A percentile compares a stretch with the other conserved stretches of the same genome.
Conservation (phyloP, 768 basidiomycete genomes). For the Nidularia sp. region DNA sequence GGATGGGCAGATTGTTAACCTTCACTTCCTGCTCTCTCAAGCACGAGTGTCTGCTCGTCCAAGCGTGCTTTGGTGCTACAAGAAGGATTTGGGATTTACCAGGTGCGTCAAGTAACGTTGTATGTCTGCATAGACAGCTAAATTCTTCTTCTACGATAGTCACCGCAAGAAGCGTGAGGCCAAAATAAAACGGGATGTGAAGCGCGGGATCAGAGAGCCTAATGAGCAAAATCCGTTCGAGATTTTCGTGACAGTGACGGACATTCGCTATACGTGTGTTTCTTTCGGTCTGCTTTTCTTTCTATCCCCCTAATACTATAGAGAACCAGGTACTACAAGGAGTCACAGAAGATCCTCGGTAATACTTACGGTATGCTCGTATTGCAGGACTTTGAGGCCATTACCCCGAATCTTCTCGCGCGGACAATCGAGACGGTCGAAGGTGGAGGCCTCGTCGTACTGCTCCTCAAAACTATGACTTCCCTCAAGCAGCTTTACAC, state of each 20-base stretch:
- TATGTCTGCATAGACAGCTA: not conserved
- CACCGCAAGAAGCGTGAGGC: conserved; percentile 97
- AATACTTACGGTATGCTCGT: conserved; percentile 98
- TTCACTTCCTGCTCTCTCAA: conserved; percentile 93
- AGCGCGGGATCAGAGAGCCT: conserved; percentile 87
- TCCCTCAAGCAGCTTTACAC: conserved; percentile 89
- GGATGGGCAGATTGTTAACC: conserved; percentile 72
- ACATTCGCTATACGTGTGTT: conserved; percentile 93
- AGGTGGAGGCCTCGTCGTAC: conserved; percentile 85
- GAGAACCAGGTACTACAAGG: conserved; percentile 81
- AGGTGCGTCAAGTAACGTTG: conserved; percentile 43
- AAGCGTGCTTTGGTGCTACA: conserved; percentile 97
- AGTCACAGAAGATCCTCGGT: conserved; percentile 93
- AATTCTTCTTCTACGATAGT: conserved; percentile 27
- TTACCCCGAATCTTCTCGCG: conserved; percentile 95
- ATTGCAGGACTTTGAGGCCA: conserved; percentile 96
- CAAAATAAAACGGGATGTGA: conserved; percentile 95
- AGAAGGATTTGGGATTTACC: conserved; percentile 96
- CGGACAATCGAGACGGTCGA: conserved; percentile 98
- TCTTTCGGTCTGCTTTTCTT: not conserved
- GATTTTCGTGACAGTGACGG: conserved; percentile 97
- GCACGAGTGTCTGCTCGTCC: conserved; percentile 85
- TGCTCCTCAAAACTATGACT: conserved; percentile 93
- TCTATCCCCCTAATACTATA: not conserved
- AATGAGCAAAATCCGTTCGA: conserved; percentile 98